Evolutionary conservation across 1,284 basidiomycete genomes (phyloP).

Genomic region (Malassezia vespertilionis): DNA sequence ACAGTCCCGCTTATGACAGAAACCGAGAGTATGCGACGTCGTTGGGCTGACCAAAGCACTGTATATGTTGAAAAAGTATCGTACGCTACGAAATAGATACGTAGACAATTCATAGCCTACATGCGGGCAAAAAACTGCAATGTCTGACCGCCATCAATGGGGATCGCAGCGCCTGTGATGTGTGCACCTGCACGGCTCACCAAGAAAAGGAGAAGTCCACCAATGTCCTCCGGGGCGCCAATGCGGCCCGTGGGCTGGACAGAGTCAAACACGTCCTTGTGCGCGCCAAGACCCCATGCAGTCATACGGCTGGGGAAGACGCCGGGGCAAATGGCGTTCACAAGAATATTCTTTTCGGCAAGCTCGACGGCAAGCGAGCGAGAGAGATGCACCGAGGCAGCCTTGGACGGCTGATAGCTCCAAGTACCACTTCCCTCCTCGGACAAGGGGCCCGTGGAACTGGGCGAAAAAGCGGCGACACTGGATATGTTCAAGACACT

Average conservation of each 20-base stretch:
- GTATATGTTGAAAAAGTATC: constrained; percentile 44
- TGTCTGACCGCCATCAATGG: constrained; percentile 58
- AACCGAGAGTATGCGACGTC: constrained; percentile 29
- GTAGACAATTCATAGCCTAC: constrained; percentile 9
- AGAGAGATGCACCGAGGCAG: constrained; percentile 66
- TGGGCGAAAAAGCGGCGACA: constrained; percentile 57
- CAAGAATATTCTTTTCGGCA: constrained; percentile 51
- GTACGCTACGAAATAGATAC: constrained; percentile 35
- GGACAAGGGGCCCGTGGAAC: constrained; percentile 53
- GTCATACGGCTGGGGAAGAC: constrained; percentile 82
- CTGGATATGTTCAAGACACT: constrained; percentile 65
- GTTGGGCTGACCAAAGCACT: constrained; percentile 14
- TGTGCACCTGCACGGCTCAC: constrained; percentile 62
- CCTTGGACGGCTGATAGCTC: constrained; percentile 64
- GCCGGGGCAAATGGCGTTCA: constrained; percentile 72
- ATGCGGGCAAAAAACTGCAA: constrained; percentile 31
- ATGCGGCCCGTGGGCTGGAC: constrained; percentile 51
- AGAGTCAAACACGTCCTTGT: constrained; percentile 43
- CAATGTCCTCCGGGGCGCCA: constrained; percentile 62
- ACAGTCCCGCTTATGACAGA: constrained; percentile 22
- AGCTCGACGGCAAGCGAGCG: constrained; percentile 63
- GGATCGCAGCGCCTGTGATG: constrained; percentile 60
- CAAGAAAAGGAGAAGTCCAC: constrained; percentile 64
- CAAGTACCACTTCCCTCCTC: constrained; percentile 60
- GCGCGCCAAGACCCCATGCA: constrained; percentile 58